Conservation (phyloP, 768 basidiomycete species). For the Clathrus columnatus region DNA sequence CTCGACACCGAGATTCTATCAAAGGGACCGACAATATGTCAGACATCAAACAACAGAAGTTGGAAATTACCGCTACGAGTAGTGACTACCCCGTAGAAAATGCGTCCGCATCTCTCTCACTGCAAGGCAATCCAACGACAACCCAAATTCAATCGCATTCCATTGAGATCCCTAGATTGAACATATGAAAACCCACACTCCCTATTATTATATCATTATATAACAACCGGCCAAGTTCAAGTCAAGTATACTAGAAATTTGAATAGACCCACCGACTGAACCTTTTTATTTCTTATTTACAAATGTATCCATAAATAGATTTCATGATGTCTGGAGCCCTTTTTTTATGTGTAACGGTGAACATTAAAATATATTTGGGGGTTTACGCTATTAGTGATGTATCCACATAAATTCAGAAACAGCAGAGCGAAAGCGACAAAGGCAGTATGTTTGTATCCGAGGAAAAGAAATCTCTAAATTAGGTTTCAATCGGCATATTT, state of each 20-base stretch:
- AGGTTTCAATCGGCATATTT: constrained; percentile 29
- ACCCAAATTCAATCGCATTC: not conserved
- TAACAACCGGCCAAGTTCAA: not conserved
- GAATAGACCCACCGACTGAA: not conserved
- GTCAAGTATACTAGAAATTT: not conserved
- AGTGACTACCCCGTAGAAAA: not conserved
- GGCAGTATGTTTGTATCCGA: not conserved
- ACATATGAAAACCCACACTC: not conserved
- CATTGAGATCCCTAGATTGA: not conserved
- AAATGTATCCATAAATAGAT: not conserved
- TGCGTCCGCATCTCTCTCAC: not conserved
- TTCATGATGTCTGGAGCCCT: not conserved
- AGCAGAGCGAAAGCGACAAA: not conserved
- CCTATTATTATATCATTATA: not conserved
- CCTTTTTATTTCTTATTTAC: not conserved
- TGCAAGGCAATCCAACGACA: not conserved
- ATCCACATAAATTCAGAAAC: too few species aligned
- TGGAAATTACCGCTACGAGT: not conserved
- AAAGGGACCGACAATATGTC: too few species aligned
- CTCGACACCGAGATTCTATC: not conserved
- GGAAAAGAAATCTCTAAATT: not conserved
- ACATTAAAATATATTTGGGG: not conserved
- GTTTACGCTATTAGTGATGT: not conserved
- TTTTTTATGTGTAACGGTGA: not conserved
- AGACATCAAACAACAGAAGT: too few species aligned